Percentiles rank a stretch among this genome's conserved stretches.
phyloP scores from a whole-genome alignment of 345 rosid genomes.

The Arabis hirsuta region DNA sequence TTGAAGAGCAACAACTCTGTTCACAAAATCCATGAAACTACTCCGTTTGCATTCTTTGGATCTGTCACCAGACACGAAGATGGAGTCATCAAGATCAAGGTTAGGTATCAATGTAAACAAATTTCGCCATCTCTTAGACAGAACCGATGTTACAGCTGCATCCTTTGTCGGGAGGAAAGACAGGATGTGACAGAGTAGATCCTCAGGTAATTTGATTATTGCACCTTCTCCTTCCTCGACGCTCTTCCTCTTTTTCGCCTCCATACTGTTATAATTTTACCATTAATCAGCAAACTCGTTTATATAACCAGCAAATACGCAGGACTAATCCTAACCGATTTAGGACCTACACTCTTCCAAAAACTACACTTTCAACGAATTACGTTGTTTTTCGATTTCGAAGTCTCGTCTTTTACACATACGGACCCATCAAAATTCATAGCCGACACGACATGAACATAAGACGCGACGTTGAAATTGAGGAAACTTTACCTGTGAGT shows the following conservation, averaged over 20 bases:
- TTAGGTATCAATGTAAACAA: constrained; percentile 7
- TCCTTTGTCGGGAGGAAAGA: constrained; percentile 22
- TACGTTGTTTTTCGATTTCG: too few relatives aligned
- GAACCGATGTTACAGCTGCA: constrained; percentile 18
- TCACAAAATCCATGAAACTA: constrained; percentile 7
- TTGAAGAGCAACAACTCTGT: constrained; percentile 3
- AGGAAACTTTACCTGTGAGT: too few relatives aligned
- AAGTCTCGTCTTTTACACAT: too few relatives aligned
- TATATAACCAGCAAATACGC: too few relatives aligned
- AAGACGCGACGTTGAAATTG: too few relatives aligned
- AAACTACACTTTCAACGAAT: too few relatives aligned
- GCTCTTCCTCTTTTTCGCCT: neutral
- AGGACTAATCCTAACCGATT: too few relatives aligned
- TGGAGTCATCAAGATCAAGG: constrained; percentile 16
- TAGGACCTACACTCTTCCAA: too few relatives aligned
- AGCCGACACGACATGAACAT: too few relatives aligned
- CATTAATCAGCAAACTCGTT: too few relatives aligned
- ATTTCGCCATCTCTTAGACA: constrained; percentile 5
- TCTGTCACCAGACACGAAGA: constrained; percentile 2
- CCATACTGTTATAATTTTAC: neutral
- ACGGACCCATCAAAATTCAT: too few relatives aligned
- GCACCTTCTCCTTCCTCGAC: neutral
- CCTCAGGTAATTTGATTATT: neutral
- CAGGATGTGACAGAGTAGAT: constrained; percentile 10
- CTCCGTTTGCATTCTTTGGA: neutral